Base-by-base conservation (phyloP, 1,284 basidiomycete genomes). In the Lentinula novae-zelandiae region DNA sequence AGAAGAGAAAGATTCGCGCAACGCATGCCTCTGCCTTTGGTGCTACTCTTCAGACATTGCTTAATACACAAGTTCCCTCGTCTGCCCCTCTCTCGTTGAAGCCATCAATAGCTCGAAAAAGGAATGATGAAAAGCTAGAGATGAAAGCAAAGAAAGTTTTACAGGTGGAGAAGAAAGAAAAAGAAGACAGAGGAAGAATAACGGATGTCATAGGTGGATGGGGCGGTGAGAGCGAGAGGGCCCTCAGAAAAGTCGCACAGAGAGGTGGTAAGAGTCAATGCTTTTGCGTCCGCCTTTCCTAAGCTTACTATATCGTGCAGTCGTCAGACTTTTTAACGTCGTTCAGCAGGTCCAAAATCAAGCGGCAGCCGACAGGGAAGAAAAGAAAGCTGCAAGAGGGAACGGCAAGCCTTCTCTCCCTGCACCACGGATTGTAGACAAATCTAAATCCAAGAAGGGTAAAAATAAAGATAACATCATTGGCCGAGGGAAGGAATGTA, bases 181-280 rank as follows among this genome's bases (percentile, higher is more conserved):
- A 81, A 65, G 90, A 92, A 67, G 90, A 92, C 66, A 85, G 79
- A 66, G 85, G 86, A 1, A 78, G 86, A 62, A 78, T 92, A 63
- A 82, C 74, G 53, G 90, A 92, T 71, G 83, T 90, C 4, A 93
- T 93, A 66, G 90, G 86, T 52, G 90, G 89, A 20, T 93, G 91
- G 90, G 90, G 90, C 39, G 88, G 82, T 8, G 90, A 92, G 71
- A 79, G 84, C 64, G 91, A 93, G 70, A 76, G 91, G 59, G 83
- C 84, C 2, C 71, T 93, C 62, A 75, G 90, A 64, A 93, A 93
- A 71, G 85, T 93, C 59, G 91, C 91, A 10, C 91, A 93, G 67
- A 80, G 90, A 72, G 90, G 90, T 73, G 90, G 90, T 91, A 71
- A 56, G 83, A 70, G 59, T 40, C 65, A 44, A 31, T 39, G 53